Base-by-base conservation (phyloP, 768 basidiomycete genomes). In the Piloderma croceum region DNA sequence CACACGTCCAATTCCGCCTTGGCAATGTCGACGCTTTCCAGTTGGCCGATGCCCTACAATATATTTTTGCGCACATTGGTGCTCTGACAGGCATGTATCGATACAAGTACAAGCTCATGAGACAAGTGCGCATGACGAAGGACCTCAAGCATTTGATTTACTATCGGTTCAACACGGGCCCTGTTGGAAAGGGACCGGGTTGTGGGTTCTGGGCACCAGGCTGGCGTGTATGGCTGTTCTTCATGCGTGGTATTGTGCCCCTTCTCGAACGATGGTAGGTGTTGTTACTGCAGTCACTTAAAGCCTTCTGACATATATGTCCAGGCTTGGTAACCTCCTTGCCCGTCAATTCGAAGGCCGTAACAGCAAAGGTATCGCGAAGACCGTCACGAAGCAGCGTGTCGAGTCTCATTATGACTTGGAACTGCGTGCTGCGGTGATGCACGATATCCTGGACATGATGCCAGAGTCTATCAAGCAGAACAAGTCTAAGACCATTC, bases 401-500 rank as follows among this genome's bases (percentile, higher is more conserved):
- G 96, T 98, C 11, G 96, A 99, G 64, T 96, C 92, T 7, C 96
- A 99, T 61, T 98, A 93, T 53, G 96, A 99, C 61, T 74, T 99
- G 24, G 96, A 99, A 59, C 69, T 99, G 32, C 83, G 96, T 39
- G 96, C 96, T 1, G 93, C 96, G 34, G 94, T 99, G 53, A 98
- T 99, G 96, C 94, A 97, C 67, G 94, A 99, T 63, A 98, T 99
- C 52, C 71, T 99, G 51, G 94, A 98, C 69, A 97, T 98, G 94
- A 97, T 98, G 94, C 96, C 96, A 6, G 96, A 98, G 63, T 91
- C 89, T 2, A 93, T 98, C 71, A 93, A 93, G 66, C 91, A 93
- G 65, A 99, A 98, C 68, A 98, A 99, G 71, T 82, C 92, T n/a
- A 99, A 99, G 73, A 98, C 96, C 9, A 98, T 99, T 49, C 58